Conservation (phyloP, 2,329 filamentous ascomycete genomes). For the Phyllosticta paracitricarpa region DNA sequence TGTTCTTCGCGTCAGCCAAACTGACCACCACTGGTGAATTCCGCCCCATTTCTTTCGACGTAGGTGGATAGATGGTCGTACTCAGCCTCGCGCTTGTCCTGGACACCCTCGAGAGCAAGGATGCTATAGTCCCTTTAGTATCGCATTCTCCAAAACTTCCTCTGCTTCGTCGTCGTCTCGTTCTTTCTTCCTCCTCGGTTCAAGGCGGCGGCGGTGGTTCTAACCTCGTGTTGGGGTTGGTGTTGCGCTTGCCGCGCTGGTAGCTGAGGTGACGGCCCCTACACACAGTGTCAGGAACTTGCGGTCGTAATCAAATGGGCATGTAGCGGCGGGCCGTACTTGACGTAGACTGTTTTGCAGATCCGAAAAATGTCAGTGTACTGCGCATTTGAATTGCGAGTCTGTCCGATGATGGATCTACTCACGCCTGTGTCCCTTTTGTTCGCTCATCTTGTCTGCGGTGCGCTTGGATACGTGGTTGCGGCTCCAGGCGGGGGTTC, state of each 20-base stretch:
- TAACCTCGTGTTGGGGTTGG: conserved; percentile 66
- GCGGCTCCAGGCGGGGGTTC: background rate
- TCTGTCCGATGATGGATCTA: background rate
- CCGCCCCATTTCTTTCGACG: no score
- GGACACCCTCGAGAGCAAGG: conserved; percentile 98
- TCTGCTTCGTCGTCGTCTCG: background rate
- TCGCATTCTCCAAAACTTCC: conserved; percentile 6
- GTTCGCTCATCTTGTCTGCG: background rate
- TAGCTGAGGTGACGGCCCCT: conserved; percentile 98
- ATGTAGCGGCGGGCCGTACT: conserved; percentile 1
- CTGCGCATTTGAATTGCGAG: no score
- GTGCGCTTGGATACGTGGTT: background rate
- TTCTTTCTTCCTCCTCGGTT: background rate
- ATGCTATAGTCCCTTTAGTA: conserved; percentile 41
- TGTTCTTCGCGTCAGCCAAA: background rate
- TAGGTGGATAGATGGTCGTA: conserved; percentile 31
- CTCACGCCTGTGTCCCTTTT: background rate
- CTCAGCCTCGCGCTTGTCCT: conserved; percentile 79
- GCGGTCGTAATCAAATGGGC: background rate
- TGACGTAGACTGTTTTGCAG: conserved; percentile 4
- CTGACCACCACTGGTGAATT: background rate
- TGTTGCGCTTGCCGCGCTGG: conserved; percentile 88
- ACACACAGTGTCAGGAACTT: background rate
- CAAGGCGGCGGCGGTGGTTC: background rate
- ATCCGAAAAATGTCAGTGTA: background rate